phyloP scores from a whole-genome alignment of 768 basidiomycete species.

The Brasilioporus rufonigricans region DNA sequence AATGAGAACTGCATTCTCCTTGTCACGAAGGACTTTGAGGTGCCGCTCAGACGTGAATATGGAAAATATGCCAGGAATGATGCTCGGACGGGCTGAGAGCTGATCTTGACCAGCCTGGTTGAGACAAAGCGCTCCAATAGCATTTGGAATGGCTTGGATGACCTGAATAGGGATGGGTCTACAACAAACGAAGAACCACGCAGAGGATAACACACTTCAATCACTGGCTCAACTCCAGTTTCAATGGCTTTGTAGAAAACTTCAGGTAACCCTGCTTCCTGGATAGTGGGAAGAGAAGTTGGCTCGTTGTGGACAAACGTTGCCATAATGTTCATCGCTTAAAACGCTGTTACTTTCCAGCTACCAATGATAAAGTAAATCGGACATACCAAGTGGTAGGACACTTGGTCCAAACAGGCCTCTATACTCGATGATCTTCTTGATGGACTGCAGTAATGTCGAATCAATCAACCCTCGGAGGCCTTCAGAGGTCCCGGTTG shows the following conservation, averaged over 20 bases:
- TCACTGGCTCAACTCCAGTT: slow-evolving; percentile 77
- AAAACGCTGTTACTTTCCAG: slow-evolving; percentile 8
- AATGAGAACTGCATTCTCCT: slow-evolving; percentile 87
- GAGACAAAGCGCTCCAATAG: slow-evolving; percentile 93
- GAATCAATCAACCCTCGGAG: slow-evolving; percentile 93
- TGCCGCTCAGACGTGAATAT: slow-evolving; percentile 86
- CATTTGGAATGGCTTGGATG: slow-evolving; percentile 90
- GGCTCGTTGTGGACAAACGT: slow-evolving; percentile 99
- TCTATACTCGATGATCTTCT: slow-evolving; percentile 83
- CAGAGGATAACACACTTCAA: slow-evolving; percentile 57
- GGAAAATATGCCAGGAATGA: slow-evolving; percentile 82
- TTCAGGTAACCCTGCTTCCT: slow-evolving; percentile 88
- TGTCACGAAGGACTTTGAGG: slow-evolving; percentile 82
- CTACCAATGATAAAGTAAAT: background rate
- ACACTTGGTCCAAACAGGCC: slow-evolving; percentile 84
- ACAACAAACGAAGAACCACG: background rate
- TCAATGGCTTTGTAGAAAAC: slow-evolving; percentile 87
- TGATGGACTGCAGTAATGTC: slow-evolving; percentile 77
- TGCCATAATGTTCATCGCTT: slow-evolving; percentile 90
- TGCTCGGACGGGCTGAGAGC: slow-evolving; percentile 68
- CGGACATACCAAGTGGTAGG: slow-evolving; percentile 70
- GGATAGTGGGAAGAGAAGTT: slow-evolving; percentile 87
- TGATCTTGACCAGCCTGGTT: slow-evolving; percentile 88
- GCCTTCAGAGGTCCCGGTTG: slow-evolving; percentile 90
- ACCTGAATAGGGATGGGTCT: slow-evolving; percentile 48